Percentiles rank a stretch among this genome's conserved stretches.
These are phyloP conservation scores for Prototheca cutis DNA, from an alignment of 163 green algal species.

Conservation along the genomic window DNA sequence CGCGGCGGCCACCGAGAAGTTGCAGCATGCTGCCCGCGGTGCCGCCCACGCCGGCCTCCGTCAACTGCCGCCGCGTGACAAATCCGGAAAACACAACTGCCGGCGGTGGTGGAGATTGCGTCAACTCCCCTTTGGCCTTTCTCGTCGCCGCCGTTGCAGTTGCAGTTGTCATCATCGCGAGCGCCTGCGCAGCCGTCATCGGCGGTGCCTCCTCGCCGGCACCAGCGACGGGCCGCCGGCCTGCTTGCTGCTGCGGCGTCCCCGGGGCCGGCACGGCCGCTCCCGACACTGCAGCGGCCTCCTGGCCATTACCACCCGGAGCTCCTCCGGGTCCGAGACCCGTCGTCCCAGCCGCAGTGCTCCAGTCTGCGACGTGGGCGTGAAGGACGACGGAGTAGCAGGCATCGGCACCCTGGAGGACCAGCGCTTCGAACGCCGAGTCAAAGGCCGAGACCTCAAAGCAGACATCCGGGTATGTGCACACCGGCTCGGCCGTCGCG, in stretches of 20 bases:
- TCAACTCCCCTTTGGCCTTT: no score
- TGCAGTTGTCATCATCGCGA: no score
- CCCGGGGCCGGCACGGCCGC: no score
- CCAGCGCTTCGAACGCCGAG: conserved; percentile 6
- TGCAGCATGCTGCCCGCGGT: not conserved
- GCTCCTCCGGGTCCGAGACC: no score
- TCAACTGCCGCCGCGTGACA: conserved; percentile 22
- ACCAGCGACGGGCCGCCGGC: no score
- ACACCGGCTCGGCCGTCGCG: not conserved
- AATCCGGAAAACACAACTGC: conserved; percentile 33
- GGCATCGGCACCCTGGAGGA: conserved; percentile 7
- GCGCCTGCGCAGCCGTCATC: no score
- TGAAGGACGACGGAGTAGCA: conserved; percentile 28
- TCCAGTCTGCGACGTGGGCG: conserved; percentile 16
- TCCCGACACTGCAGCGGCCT: no score
- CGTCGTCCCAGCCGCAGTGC: no score
- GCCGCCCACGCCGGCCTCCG: not conserved
- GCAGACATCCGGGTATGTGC: conserved; percentile 28
- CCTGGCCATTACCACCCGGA: no score
- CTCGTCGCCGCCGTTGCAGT: not conserved
- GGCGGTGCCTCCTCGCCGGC: no score
- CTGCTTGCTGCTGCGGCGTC: no score
- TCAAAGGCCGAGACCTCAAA: conserved; percentile 23
- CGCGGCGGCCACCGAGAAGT: not conserved
- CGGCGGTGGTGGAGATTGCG: no score